phyloP scores from a whole-genome alignment of 2,329 filamentous ascomycete species.

The Clonostachys byssicola region DNA sequence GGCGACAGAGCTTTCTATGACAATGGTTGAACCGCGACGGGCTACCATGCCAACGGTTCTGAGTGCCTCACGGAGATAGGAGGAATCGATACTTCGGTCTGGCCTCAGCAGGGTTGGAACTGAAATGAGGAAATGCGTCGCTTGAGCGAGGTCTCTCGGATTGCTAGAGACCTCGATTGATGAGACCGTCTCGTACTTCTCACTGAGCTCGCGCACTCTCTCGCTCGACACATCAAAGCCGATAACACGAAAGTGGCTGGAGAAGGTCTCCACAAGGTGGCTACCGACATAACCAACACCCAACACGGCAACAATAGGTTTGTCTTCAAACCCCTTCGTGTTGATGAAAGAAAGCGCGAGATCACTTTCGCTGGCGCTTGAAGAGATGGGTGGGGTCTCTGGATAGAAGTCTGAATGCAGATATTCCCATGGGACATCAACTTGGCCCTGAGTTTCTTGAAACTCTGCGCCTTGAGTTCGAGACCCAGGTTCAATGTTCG shows the following conservation, averaged over 20 bases:
- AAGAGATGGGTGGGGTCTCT: constrained; percentile 4
- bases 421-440: constrained; percentile 1
- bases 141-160: constrained; percentile 27
- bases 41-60: constrained; percentile 32
- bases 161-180: constrained; percentile 30
- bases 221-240: constrained; percentile 42
- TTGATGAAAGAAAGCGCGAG: background rate
- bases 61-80: constrained; percentile 39
- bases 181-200: constrained; percentile 15
- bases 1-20: constrained; percentile 49
- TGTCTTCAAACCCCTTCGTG: constrained; percentile 8
- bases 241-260: constrained; percentile 30
- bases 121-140: constrained; percentile 48
- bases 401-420: background rate
- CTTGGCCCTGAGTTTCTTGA: too few species aligned
- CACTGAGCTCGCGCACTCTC: constrained; percentile 25
- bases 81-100: constrained; percentile 41
- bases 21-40: constrained; percentile 37
- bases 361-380: constrained; percentile 2
- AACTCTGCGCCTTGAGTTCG: too few species aligned
- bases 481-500: too few species aligned
- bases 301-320: constrained; percentile 39
- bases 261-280: constrained; percentile 40
- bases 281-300: constrained; percentile 49
- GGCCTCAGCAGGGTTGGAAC: constrained; percentile 45